Evolutionary conservation across 345 rosid genomes (phyloP).

Genomic region (Carallia brachiata): DNA sequence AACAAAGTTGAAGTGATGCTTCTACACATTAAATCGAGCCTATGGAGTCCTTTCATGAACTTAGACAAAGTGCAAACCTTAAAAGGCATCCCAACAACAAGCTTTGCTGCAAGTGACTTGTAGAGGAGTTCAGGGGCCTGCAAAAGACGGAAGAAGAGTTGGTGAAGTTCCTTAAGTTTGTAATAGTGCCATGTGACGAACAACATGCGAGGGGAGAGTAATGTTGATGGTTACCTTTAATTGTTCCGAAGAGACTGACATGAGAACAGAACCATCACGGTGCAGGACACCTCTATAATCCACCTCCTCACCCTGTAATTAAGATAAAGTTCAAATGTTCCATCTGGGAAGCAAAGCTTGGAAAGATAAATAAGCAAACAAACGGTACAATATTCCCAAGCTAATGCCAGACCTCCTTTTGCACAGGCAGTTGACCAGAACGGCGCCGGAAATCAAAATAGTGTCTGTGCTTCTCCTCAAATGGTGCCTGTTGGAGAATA

Average conservation of each 20-base stretch:
- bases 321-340: constrained; percentile 11
- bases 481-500: constrained; percentile 61
- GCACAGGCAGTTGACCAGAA: constrained; percentile 81
- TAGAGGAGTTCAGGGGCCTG: constrained; percentile 89
- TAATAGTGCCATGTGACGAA: not conserved
- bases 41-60: no score
- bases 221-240: constrained; percentile 50
- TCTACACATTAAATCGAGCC: no score
- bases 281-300: constrained; percentile 94
- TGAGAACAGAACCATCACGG: constrained; percentile 96
- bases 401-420: constrained; percentile 68
- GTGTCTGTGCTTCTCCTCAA: constrained; percentile 91
- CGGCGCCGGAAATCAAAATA: constrained; percentile 88
- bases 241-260: constrained; percentile 79
- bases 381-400: not conserved
- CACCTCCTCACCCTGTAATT: constrained; percentile 79
- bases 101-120: constrained; percentile 90
- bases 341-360: constrained; percentile 1
- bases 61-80: constrained; percentile 50
- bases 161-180: not conserved
- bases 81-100: constrained; percentile 92
- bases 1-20: not conserved
- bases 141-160: constrained; percentile 6
- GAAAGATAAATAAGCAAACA: not conserved
- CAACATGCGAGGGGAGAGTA: constrained; percentile 1